phyloP scores from a whole-genome alignment of 2,329 filamentous ascomycete genomes.

The Aspergillus calidoustus region DNA sequence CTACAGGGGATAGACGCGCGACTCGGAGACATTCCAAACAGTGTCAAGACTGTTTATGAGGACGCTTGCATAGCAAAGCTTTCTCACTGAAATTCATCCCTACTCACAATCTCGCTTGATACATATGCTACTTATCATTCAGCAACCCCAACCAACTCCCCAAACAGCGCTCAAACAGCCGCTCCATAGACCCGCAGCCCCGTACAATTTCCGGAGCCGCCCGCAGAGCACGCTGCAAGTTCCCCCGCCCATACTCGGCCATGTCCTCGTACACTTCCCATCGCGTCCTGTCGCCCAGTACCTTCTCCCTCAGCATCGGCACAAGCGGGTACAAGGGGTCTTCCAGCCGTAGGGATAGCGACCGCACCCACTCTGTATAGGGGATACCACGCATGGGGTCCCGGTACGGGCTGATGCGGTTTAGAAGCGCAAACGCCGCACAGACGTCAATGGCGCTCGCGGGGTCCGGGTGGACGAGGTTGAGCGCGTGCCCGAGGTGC shows the following conservation, averaged over 20 bases:
- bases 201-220: neutral
- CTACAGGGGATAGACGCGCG: too few relatives aligned
- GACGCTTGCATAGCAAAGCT: too few relatives aligned
- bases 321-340: neutral
- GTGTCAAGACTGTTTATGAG: too few relatives aligned
- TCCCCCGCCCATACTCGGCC: neutral
- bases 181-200: too few relatives aligned
- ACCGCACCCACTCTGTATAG: neutral
- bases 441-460: slow-evolving; percentile 5
- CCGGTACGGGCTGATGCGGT: too few relatives aligned
- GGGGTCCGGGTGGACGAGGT: neutral
- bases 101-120: too few relatives aligned
- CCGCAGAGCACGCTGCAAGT: neutral
- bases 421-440: too few relatives aligned
- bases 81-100: too few relatives aligned
- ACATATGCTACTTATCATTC: too few relatives aligned
- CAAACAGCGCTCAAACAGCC: too few relatives aligned
- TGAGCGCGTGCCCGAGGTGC: neutral
- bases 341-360: neutral
- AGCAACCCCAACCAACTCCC: too few relatives aligned
- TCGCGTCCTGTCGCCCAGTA: neutral
- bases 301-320: neutral
- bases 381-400: neutral
- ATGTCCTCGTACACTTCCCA: neutral
- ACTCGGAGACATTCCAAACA: too few relatives aligned